Evolutionary conservation across 2,329 filamentous ascomycete genomes (phyloP).

Genomic region (Phyllosticta capitalensis): DNA sequence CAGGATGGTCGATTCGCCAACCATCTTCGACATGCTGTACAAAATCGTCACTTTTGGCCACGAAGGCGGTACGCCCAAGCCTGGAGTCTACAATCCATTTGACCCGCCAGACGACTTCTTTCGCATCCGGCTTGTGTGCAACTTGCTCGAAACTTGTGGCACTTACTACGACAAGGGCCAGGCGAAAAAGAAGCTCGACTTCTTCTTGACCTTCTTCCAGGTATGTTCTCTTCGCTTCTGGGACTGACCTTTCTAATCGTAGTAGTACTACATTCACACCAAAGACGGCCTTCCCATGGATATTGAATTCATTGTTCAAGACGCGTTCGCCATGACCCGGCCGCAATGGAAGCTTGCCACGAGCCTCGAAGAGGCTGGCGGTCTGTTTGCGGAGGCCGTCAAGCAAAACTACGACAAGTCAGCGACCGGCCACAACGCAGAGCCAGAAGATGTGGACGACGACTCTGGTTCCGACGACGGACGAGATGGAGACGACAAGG

Average conservation of each 20-base stretch:
- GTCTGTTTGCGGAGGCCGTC: conserved; percentile 78
- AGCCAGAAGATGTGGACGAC: conserved; percentile 58
- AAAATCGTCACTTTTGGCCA: conserved; percentile 91
- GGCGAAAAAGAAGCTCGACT: conserved; percentile 94
- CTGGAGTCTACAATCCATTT: conserved; percentile 65
- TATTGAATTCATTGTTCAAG: conserved; percentile 91
- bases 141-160: conserved; percentile 86
- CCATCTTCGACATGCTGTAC: conserved; percentile 93
- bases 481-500: conserved; percentile 49
- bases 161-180: conserved; percentile 91
- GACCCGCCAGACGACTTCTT: conserved; percentile 94
- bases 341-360: conserved; percentile 87
- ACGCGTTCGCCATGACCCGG: conserved; percentile 73
- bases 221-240: conserved; percentile 29
- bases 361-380: conserved; percentile 72
- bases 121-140: conserved; percentile 81
- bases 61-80: conserved; percentile 67
- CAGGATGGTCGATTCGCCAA: conserved; percentile 86
- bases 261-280: conserved; percentile 79
- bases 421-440: conserved; percentile 57
- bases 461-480: conserved; percentile 67
- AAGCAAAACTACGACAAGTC: conserved; percentile 78
- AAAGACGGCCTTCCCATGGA: conserved; percentile 92
- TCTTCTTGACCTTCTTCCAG: conserved; percentile 93
- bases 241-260: conserved; percentile 10